Evolutionary conservation across 1,284 basidiomycete genomes (phyloP), one percentile per base, ranked within the genome.

Genomic region (Boletus semigastroideus): DNA sequence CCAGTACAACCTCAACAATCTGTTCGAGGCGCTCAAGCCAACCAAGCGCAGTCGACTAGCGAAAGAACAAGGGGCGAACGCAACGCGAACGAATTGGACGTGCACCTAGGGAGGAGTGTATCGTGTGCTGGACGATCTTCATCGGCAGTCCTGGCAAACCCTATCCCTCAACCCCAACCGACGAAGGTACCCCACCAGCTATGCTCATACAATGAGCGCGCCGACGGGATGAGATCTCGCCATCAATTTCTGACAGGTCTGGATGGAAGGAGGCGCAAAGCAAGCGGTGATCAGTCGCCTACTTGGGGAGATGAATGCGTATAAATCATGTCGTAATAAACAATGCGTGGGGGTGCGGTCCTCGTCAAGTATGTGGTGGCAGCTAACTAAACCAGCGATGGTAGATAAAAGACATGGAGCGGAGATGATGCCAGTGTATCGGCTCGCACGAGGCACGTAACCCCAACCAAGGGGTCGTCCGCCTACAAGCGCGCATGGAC

Each of bases 381-480:
- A 48, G 51, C 41, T 45, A 60, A 52, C 47, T 52, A 66, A 65
- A 62, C 56, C 61, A 43, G 47, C 52, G 28, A 50, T 48, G 46
- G 57, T 34, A 44, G 42, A 42, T 48, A 4, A 38, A 37, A 50
- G 55, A 54, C 48, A 40, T 39, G 47, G 51, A 51, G 48, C 22
- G 37, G 49, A 33, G 55, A 61, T 71, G 77, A 78, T 67, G 83
- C 84, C 84, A 66, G 74, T 84, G 86, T 86, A 67, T 87, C 71
- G 84, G 84, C 78, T 74, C 72, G 78, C 73, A 67, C 80, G 79
- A 83, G 78, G 76, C 77, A 84, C 82, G 82, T 73, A 79, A 83
- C 83, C 83, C 78, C 86, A 87, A 62, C 68, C 53, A 88, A 87
- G 85, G 79, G 83, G 82, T 84, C 83, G 82, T 84, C 52, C 81